Evolutionary conservation across 805 yeast genomes (phyloP), one percentile per base, ranked within the genome.

Genomic region (Metschnikowia bowlesiae): DNA sequence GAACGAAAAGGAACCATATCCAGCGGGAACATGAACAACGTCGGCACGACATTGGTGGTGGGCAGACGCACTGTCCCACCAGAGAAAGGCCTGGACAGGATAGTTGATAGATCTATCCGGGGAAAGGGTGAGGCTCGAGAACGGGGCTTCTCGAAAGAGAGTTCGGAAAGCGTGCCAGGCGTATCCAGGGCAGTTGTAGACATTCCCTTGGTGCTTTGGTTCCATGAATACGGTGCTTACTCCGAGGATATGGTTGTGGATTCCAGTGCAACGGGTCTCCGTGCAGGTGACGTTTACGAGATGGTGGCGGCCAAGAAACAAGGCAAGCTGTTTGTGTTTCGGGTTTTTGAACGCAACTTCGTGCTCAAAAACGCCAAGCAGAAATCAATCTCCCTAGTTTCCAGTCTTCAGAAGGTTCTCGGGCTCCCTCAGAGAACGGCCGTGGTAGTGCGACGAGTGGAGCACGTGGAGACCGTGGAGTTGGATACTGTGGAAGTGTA

Each of bases 401-500:
- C 85, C 1, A 85, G 82, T 5, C 66, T 88, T 11, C 88, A 82
- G 47, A 68, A 75, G 7, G 59, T 79, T 5, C 61, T 92, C 54
- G 88, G 82, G 40, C 64, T 92, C 13, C 82, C 89, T 6, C 78
- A 88, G 0, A 70, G 96, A 50, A 78, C 86, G 30, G 78, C 75
- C 33, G 91, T 89, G 2, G 72, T 76, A 57, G 80, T 91, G 3
- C 60, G 59, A 35, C 59, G 73, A 74, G 57, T 71, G 69, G 44
- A 75, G 64, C 66, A 69, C 66, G 16, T 72, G 39, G 66, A 69
- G 7, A 65, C 73, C 1, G 84, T 79, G n/a, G 85, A 81, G 53
- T 86, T 91, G 1, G 97, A 94, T 59, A 77, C 89, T 2, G 80
- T 91, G 3, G 98, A 94, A 61, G 68, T 94, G 5, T 83, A 83